These are phyloP conservation scores for Abrus pulchellus DNA, from an alignment of 306 rosid species.

Conservation along the genomic window DNA sequence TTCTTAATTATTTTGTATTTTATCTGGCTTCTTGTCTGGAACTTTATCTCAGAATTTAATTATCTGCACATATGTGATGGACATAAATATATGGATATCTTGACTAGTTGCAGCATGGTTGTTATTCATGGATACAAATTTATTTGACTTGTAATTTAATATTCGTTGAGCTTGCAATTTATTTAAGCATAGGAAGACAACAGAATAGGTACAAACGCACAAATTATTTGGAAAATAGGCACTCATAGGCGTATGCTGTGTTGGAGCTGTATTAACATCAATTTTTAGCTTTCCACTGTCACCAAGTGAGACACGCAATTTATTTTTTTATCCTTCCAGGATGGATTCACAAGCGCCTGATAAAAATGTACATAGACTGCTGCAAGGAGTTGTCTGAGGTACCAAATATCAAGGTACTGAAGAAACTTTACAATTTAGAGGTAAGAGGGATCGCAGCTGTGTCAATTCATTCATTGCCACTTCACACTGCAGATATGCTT, in stretches of 20 bases:
- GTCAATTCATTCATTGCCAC: constrained; percentile 6
- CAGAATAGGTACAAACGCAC: constrained; percentile 24
- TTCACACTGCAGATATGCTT: constrained; percentile 1
- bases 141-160: constrained; percentile 29
- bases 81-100: constrained; percentile 19
- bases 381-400: constrained; percentile 79
- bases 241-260: constrained; percentile 38
- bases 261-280: constrained; percentile 32
- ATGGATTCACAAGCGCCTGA: constrained; percentile 88
- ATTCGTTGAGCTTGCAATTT: constrained; percentile 41
- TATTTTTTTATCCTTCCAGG: constrained; percentile 56
- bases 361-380: constrained; percentile 74
- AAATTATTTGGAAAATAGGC: constrained; percentile 24
- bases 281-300: constrained; percentile 34
- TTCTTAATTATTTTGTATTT: constrained; percentile 21
- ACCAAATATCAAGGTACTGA: constrained; percentile 80
- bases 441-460: constrained; percentile 55
- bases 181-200: constrained; percentile 2
- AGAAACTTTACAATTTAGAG: constrained; percentile 90
- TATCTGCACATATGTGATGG: constrained; percentile 22
- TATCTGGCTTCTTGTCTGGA: neutral
- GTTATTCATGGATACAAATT: constrained; percentile 11
- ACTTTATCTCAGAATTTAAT: constrained; percentile 15
- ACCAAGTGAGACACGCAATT: constrained; percentile 30
- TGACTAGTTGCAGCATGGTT: constrained; percentile 12